phyloP scores from a whole-genome alignment of 257 asterid genomes.

The Lithospermum erythrorhizon region DNA sequence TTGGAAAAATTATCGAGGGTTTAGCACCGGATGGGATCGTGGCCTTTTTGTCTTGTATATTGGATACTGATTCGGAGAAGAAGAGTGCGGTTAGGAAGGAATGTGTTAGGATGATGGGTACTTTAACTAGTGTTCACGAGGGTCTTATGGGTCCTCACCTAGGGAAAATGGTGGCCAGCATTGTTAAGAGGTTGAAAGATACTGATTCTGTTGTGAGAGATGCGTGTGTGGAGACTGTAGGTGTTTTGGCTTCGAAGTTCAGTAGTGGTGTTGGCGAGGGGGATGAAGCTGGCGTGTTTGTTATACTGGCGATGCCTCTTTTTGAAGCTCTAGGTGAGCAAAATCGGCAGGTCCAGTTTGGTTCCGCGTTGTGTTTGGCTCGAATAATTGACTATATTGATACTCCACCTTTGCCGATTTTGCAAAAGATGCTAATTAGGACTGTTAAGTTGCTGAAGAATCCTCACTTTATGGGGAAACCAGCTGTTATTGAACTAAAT shows the following conservation, averaged over 20 bases:
- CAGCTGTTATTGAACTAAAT: slow-evolving; percentile 81
- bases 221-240: slow-evolving; percentile 69
- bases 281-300: slow-evolving; percentile 51
- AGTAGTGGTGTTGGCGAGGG: slow-evolving; percentile 30
- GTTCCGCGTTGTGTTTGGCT: slow-evolving; percentile 82
- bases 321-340: slow-evolving; percentile 94
- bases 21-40: slow-evolving; percentile 60
- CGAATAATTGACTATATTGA: slow-evolving; percentile 65
- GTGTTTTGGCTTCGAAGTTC: slow-evolving; percentile 66
- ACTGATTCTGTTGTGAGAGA: slow-evolving; percentile 83
- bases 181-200: slow-evolving; percentile 85
- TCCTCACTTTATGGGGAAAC: slow-evolving; percentile 94
- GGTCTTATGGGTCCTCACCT: slow-evolving; percentile 55
- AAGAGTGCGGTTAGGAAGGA: slow-evolving; percentile 86
- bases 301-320: slow-evolving; percentile 77
- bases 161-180: slow-evolving; percentile 64
- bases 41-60: slow-evolving; percentile 68
- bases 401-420: slow-evolving; percentile 59
- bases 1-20: slow-evolving; percentile 57
- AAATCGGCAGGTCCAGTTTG: slow-evolving; percentile 72
- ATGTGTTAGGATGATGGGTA: slow-evolving; percentile 78
- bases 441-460: slow-evolving; percentile 74
- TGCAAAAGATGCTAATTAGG: slow-evolving; percentile 83
- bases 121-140: slow-evolving; percentile 50
- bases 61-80: slow-evolving; percentile 68